Evolutionary conservation across 768 basidiomycete species (phyloP).

Genomic region (Daedaleopsis sinensis): DNA sequence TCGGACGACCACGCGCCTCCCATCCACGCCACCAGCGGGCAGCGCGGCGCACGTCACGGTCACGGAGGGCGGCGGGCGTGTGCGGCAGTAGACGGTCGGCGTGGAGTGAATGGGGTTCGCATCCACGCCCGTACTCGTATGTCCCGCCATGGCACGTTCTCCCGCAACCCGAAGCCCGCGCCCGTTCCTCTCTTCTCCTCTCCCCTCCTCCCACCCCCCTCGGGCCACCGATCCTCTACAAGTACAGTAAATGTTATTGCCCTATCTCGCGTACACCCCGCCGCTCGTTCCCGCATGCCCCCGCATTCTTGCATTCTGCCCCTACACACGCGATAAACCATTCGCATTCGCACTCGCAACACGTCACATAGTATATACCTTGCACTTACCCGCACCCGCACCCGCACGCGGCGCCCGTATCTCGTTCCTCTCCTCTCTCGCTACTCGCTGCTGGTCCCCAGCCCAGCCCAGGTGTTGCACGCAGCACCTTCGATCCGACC

Average conservation of each 20-base stretch:
- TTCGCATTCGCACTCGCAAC: background rate
- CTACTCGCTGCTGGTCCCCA: no score
- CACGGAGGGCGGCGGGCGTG: background rate
- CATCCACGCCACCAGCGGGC: background rate
- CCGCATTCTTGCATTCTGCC: background rate
- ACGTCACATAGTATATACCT: conserved; percentile 21
- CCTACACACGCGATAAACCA: background rate
- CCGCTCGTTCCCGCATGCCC: conserved; percentile 16
- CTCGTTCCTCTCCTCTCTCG: background rate
- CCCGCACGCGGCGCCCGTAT: conserved; percentile 4
- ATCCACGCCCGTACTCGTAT: conserved; percentile 10
- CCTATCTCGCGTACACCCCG: conserved; percentile 25
- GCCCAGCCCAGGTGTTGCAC: background rate
- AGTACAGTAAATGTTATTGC: conserved; percentile 15
- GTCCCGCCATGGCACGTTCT: conserved; percentile 2
- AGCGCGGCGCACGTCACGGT: background rate
- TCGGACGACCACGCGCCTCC: conserved; percentile 9
- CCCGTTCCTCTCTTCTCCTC: background rate
- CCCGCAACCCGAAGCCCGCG: background rate
- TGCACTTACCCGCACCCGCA: no score
- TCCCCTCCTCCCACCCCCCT: conserved; percentile 3
- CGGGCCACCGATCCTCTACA: conserved; percentile 1
- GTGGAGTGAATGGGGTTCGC: conserved; percentile 23
- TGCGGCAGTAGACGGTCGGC: background rate
- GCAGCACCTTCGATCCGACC: background rate